Base-by-base conservation (phyloP, 805 yeast genomes). In the Kluyveromyces dobzhanskii region DNA sequence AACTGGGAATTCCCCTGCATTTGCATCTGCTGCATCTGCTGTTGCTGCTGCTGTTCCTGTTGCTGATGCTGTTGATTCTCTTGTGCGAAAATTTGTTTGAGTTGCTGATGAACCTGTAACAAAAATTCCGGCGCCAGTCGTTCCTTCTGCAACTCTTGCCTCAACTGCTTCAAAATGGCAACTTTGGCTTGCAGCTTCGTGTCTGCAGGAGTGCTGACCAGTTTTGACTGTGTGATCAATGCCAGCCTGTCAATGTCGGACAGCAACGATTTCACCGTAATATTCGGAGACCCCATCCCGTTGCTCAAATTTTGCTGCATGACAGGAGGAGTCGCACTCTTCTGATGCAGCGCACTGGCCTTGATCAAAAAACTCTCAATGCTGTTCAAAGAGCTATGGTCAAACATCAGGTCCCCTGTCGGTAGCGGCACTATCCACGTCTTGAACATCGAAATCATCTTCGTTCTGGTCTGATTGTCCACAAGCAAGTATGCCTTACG, bases 401-500 rank as follows among this genome's bases (percentile, higher is more conserved):
- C 81, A 56, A 94, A 88, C 32, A 92, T 65, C 4, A 88, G 83
- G 33, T 71, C 40, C 21, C 61, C 58, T 10, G 54, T 51, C 3
- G 57, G 35, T 32, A 50, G 51, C 24, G 88, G 76, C 33, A 62
- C 63, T 57, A 83, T 80, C 99, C 99, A 92, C 13, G 95, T 85
- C 55, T 79, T 79, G 62, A 85, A 90, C 45, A 92, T 64, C 46
- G 78, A 80, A 40, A 78, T 78, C 58, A 92, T 65, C 57, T 82
- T 84, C 36, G 71, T 67, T 47, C 97, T 71, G 12, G 80, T 74
- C n/a, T 69, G 61, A 49, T 85, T 94, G 51, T 78, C 80, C 29
- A 85, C 90, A 39, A 80, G 64, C n/a, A 85, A 71, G 56, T 84
- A 92, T 2, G 87, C 80, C 45, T 76, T 78, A 18, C 83, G 78